Conservation (phyloP, 768 basidiomycete species). For the Xerocomus brunneocitrinus region DNA sequence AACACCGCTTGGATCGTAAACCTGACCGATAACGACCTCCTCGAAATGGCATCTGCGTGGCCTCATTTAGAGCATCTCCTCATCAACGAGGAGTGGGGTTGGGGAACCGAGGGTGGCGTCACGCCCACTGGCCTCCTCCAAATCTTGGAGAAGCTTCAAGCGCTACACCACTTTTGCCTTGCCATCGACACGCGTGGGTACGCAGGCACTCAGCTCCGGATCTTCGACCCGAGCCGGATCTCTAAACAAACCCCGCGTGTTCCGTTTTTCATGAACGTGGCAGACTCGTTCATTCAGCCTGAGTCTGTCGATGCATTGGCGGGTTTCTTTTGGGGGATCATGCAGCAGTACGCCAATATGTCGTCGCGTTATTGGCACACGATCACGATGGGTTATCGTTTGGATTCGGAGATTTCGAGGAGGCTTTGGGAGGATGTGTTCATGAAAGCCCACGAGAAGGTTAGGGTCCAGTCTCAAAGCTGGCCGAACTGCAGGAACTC, state of each 20-base stretch:
- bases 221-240: not conserved
- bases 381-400: conserved; percentile 5
- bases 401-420: conserved; percentile 12
- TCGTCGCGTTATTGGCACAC: conserved; percentile 9
- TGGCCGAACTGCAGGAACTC: not conserved
- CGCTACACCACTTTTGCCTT: not conserved
- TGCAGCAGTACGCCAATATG: conserved; percentile 2
- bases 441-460: conserved; percentile 10
- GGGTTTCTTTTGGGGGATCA: conserved; percentile 14
- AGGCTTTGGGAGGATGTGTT: conserved; percentile 19
- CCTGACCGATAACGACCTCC: conserved; percentile 9
- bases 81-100: conserved; percentile 21
- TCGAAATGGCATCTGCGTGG: conserved; percentile 16
- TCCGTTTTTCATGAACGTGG: conserved; percentile 13
- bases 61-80: conserved; percentile 12
- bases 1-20: conserved; percentile 9
- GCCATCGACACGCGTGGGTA: conserved; percentile 11
- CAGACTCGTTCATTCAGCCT: conserved; percentile 15
- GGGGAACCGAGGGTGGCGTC: conserved; percentile 13
- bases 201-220: not conserved
- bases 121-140: conserved; percentile 16
- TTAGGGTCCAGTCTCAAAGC: not conserved
- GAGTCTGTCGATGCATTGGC: conserved; percentile 14
- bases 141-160: conserved; percentile 8
- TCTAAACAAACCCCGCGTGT: not conserved